A percentile compares a stretch with the other conserved stretches of the same genome.
phyloP scores from a whole-genome alignment of 169 alveolate species.

The Plasmodium knowlesi region DNA sequence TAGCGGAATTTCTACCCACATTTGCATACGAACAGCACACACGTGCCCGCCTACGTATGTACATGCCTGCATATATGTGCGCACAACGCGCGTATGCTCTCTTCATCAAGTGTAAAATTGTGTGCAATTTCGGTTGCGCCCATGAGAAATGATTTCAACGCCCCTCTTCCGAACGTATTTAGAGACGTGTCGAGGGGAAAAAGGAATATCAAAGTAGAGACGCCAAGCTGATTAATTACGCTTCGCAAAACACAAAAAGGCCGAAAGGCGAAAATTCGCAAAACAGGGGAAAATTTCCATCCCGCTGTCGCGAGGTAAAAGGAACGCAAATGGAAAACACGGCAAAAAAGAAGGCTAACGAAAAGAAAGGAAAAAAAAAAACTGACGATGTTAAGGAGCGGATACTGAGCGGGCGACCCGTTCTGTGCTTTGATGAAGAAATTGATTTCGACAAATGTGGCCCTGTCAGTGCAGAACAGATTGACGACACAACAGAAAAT shows the following conservation, averaged over 20 bases:
- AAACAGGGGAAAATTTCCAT: neutral
- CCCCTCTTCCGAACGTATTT: neutral
- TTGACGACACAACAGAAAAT: slow-evolving; percentile 1
- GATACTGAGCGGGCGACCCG: slow-evolving; percentile 22
- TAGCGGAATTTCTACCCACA: neutral
- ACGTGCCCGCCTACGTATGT: neutral
- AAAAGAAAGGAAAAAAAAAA: slow-evolving; percentile 46
- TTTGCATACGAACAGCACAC: neutral
- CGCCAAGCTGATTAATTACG: neutral
- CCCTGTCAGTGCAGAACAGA: neutral
- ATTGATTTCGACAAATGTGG: slow-evolving; percentile 62
- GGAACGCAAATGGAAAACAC: slow-evolving; percentile 41
- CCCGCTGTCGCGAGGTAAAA: neutral
- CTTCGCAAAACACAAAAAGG: neutral
- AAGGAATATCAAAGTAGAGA: neutral
- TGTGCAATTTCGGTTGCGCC: neutral
- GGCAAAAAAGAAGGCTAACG: slow-evolving; percentile 37
- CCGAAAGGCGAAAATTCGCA: no score
- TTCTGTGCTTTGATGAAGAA: slow-evolving; percentile 64
- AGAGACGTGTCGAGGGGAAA: neutral
- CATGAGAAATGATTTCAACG: neutral
- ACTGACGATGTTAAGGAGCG: slow-evolving; percentile 37
- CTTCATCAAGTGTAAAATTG: neutral
- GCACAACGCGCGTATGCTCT: neutral
- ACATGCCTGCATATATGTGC: slow-evolving; percentile 8